Conservation (phyloP, 192 early-diverging fungal species). For the Phycomyces blakesleeanus region DNA sequence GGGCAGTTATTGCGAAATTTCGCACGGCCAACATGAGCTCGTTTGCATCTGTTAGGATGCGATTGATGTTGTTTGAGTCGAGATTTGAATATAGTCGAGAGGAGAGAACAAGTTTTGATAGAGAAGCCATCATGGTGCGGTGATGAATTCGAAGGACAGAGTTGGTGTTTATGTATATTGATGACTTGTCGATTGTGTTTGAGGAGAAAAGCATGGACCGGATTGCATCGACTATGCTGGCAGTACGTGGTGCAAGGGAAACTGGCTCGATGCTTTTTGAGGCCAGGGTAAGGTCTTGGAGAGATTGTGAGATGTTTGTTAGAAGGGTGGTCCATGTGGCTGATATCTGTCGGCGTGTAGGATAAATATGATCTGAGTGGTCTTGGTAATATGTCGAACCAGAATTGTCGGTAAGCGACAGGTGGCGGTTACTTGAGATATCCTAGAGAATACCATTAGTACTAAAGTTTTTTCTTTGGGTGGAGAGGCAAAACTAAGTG, state of each 20-base stretch:
- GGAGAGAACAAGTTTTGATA: conserved; percentile 81
- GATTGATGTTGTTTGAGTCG: conserved; percentile 41
- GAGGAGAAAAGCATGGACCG: conserved; percentile 85
- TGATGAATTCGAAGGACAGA: conserved; percentile 67
- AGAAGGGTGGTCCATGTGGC: neutral
- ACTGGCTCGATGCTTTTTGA: neutral
- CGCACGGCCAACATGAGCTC: conserved; percentile 75
- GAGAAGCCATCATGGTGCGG: conserved; percentile 71
- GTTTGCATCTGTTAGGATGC: conserved; percentile 67
- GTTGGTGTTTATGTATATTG: conserved; percentile 62
- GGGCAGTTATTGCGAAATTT: conserved; percentile 58
- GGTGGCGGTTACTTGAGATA: no score
- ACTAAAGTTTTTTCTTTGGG: no score
- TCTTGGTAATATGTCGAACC: no score
- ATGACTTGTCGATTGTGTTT: conserved; percentile 66
- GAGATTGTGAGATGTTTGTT: neutral
- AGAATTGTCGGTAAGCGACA: no score
- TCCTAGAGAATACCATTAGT: no score
- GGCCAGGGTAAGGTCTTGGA: neutral
- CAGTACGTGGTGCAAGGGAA: neutral
- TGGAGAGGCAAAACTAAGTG: no score
- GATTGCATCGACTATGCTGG: conserved; percentile 68
- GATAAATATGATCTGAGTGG: neutral
- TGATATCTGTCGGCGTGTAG: neutral
- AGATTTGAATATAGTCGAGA: conserved; percentile 60